phyloP scores from a whole-genome alignment of 2,329 filamentous ascomycete species.

The Colletotrichum nymphaeae region DNA sequence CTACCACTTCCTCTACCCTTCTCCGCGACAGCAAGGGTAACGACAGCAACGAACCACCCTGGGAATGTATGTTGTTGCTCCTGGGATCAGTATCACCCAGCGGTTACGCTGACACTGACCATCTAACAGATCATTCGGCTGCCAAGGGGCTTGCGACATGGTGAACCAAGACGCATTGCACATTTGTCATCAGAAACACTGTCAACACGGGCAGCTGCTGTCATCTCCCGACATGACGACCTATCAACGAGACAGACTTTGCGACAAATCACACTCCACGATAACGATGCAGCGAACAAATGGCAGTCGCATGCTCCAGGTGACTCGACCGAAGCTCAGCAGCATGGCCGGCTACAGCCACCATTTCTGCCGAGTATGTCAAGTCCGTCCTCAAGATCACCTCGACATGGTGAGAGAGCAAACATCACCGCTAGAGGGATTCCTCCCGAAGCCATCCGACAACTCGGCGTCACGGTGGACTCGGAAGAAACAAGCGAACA shows the following conservation, averaged over 20 bases:
- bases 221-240: background rate
- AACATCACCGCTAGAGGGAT: constrained; percentile 52
- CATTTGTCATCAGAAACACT: background rate
- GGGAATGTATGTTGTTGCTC: background rate
- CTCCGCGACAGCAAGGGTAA: constrained; percentile 1
- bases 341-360: constrained; percentile 53
- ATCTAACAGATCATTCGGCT: background rate
- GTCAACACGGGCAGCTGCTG: background rate
- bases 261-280: constrained; percentile 48
- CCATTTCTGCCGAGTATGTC: background rate
- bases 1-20: constrained; percentile 44
- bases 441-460: constrained; percentile 56
- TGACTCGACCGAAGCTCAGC: constrained; percentile 60
- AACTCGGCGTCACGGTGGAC: constrained; percentile 63
- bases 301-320: constrained; percentile 62
- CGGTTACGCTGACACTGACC: background rate
- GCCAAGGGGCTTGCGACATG: background rate
- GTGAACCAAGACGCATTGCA: background rate
- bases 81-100: background rate
- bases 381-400: background rate
- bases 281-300: constrained; percentile 56
- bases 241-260: background rate
- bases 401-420: constrained; percentile 39
- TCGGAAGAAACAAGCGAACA: constrained; percentile 47
- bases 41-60: background rate